Percentiles rank a stretch among this genome's conserved stretches.
Conservation (phyloP, 768 basidiomycete genomes). For the Candolleomyces aberdarensis region DNA sequence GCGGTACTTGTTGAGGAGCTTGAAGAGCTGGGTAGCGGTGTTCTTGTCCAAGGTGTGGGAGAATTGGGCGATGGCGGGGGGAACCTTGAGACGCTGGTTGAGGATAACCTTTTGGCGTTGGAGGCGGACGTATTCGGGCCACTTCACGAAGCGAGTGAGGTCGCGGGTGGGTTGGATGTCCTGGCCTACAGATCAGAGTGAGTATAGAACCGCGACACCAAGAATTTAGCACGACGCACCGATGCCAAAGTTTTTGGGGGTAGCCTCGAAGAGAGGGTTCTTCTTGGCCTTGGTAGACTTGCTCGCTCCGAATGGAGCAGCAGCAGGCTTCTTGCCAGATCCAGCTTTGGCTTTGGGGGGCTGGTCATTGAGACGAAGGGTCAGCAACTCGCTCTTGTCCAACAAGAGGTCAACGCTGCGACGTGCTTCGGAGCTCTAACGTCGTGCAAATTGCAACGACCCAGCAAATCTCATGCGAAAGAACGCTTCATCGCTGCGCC, state of each 20-base stretch:
- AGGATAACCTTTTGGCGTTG: slow-evolving; percentile 99
- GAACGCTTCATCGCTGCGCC: slow-evolving; percentile 34
- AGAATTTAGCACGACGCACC: slow-evolving; percentile 45
- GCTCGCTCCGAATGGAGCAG: slow-evolving; percentile 78
- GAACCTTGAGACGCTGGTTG: slow-evolving; percentile 95
- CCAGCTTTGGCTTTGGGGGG: slow-evolving; percentile 66
- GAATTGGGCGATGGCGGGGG: slow-evolving; percentile 97
- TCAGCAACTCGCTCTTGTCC: slow-evolving; percentile 33
- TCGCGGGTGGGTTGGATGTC: slow-evolving; percentile 88
- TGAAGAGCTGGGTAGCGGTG: slow-evolving; percentile 97
- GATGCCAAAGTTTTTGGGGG: slow-evolving; percentile 91
- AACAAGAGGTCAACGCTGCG: slow-evolving; percentile 27
- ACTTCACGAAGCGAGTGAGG: slow-evolving; percentile 97
- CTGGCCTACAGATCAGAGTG: slow-evolving; percentile 58
- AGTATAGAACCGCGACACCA: background rate
- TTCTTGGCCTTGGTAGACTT: slow-evolving; percentile 75
- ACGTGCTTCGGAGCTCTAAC: slow-evolving; percentile 52
- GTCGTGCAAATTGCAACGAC: slow-evolving; percentile 34
- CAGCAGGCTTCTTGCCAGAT: slow-evolving; percentile 74
- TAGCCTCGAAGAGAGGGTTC: slow-evolving; percentile 95
- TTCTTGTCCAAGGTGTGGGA: slow-evolving; percentile 98
- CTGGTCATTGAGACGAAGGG: slow-evolving; percentile 90
- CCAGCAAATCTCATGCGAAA: slow-evolving; percentile 25
- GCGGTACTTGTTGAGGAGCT: slow-evolving; percentile 96
- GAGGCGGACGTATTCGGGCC: slow-evolving; percentile 98